Evolutionary conservation across 2,329 filamentous ascomycete genomes (phyloP).

Genomic region (Cladosporium sp.): DNA sequence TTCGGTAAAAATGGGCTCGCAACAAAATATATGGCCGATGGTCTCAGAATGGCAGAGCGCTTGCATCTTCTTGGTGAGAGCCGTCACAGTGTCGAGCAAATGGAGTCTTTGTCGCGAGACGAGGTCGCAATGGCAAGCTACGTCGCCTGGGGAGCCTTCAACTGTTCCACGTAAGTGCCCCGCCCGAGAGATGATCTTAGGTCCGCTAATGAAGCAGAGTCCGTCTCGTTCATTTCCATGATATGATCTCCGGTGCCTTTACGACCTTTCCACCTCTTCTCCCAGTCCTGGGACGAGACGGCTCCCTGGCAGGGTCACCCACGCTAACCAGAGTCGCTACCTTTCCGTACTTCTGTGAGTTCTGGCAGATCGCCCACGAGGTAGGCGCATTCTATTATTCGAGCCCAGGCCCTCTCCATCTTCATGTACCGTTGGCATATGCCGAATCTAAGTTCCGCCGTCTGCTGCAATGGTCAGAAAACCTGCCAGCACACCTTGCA

Average conservation of each 20-base stretch:
- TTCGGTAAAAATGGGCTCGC: background rate
- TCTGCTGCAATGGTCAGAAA: background rate
- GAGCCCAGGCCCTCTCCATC: background rate
- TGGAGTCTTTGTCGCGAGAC: background rate
- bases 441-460: background rate
- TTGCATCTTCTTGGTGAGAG: background rate
- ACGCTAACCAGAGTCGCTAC: background rate
- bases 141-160: slow-evolving; percentile 1
- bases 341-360: slow-evolving; percentile 1
- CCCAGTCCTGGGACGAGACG: background rate
- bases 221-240: background rate
- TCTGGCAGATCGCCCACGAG: slow-evolving; percentile 1
- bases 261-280: background rate
- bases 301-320: background rate
- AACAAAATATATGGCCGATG: background rate
- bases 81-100: background rate
- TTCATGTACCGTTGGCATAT: background rate
- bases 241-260: background rate
- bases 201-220: background rate
- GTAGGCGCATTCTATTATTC: slow-evolving; percentile 4
- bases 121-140: background rate
- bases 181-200: background rate
- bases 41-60: background rate
- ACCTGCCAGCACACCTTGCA: background rate
- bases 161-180: background rate